phyloP scores from a whole-genome alignment of 305 asterid species.

The Striga hermonthica region DNA sequence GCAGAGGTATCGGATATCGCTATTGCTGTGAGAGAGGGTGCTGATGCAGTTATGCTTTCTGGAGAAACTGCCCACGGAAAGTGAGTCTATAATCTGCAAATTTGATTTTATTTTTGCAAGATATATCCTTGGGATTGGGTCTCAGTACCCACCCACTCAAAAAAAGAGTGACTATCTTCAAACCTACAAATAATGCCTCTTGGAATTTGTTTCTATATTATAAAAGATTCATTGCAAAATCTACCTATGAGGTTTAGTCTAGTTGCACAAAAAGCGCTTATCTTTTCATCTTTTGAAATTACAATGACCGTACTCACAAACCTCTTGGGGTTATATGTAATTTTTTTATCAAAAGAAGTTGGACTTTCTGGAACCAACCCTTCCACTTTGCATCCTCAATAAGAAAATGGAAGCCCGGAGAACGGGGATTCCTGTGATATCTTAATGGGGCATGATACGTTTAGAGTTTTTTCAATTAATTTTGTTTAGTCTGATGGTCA shows the following conservation, averaged over 20 bases:
- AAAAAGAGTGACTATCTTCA: not conserved
- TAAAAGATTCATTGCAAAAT: not conserved
- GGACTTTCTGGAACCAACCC: not conserved
- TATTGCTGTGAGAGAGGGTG: constrained; percentile 90
- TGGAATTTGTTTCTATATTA: not conserved
- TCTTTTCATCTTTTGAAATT: not conserved
- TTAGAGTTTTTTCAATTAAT: not conserved
- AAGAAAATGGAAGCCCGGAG: not conserved
- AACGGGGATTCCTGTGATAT: not conserved
- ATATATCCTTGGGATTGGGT: constrained; percentile 1
- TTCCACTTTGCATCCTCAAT: constrained; percentile 2
- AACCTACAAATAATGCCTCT: not conserved
- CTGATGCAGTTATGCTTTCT: constrained; percentile 99
- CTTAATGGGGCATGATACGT: not conserved
- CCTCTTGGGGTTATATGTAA: not conserved
- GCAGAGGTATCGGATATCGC: constrained; percentile 98
- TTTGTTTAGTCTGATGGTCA: not conserved
- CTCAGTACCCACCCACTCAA: not conserved
- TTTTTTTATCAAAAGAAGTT: not conserved
- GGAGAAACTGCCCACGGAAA: constrained; percentile 99
- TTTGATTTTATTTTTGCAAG: not conserved
- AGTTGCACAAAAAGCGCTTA: not conserved
- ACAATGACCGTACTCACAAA: not conserved
- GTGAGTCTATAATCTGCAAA: constrained; percentile 44
- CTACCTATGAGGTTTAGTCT: not conserved